Conservation (phyloP, 1,284 basidiomycete genomes). For the Ganoderma boninense region DNA sequence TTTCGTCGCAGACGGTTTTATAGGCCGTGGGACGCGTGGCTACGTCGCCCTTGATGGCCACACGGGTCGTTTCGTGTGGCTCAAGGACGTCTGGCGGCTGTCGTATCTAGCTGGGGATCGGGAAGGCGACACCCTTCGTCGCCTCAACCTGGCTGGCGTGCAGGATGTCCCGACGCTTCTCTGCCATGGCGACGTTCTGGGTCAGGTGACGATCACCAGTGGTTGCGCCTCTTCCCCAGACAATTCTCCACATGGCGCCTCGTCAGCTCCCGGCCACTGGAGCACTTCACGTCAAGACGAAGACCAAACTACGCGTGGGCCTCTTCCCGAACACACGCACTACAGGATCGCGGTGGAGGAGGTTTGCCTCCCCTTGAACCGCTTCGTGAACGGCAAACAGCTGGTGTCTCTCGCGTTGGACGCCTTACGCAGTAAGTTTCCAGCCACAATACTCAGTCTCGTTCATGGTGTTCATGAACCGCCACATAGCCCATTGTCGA, state of each 20-base stretch:
- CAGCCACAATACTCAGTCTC: too few species aligned
- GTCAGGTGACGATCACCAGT: neutral
- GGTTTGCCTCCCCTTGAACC: neutral
- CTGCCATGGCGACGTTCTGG: slow-evolving; percentile 11
- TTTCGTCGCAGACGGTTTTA: neutral
- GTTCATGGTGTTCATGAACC: neutral
- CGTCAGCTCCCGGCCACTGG: neutral
- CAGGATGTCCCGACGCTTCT: slow-evolving; percentile 9
- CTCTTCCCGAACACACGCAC: slow-evolving; percentile 11
- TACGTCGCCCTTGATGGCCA: slow-evolving; percentile 5
- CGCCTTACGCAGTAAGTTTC: slow-evolving; percentile 11
- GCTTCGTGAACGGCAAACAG: slow-evolving; percentile 4
- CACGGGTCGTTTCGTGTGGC: slow-evolving; percentile 1
- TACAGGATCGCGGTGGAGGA: slow-evolving; percentile 19
- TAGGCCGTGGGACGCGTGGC: slow-evolving; percentile 6
- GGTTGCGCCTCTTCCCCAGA: neutral
- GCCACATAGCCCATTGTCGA: neutral
- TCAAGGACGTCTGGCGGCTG: slow-evolving; percentile 17
- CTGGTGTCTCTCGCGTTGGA: slow-evolving; percentile 1
- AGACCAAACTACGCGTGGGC: neutral
- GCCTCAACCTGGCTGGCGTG: neutral
- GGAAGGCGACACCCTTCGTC: slow-evolving; percentile 6
- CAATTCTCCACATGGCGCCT: neutral
- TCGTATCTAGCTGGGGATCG: neutral
- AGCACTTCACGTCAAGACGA: neutral